Evolutionary conservation across 2,329 filamentous ascomycete species (phyloP).

Genomic region (Clonostachys sp.): DNA sequence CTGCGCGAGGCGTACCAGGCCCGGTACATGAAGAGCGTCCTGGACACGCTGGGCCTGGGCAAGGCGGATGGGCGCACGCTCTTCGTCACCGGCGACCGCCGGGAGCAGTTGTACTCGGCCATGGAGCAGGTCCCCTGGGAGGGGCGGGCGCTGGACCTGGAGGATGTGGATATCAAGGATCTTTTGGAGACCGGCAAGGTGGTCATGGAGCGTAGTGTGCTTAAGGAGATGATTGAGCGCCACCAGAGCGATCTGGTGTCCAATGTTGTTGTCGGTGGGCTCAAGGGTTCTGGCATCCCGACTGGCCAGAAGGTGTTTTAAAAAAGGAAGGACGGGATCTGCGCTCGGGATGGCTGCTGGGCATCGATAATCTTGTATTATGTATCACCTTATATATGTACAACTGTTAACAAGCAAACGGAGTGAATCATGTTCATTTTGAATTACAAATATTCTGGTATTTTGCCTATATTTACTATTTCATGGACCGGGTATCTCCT

Average conservation of each 20-base stretch:
- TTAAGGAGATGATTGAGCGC: conserved; percentile 67
- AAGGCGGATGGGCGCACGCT: conserved; percentile 64
- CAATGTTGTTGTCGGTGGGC: conserved; percentile 37
- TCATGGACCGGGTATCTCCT: too few species aligned
- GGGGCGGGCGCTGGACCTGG: conserved; percentile 63
- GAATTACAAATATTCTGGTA: too few species aligned
- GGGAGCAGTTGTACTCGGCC: conserved; percentile 61
- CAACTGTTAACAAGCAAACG: not conserved
- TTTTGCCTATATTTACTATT: too few species aligned
- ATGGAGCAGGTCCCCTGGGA: conserved; percentile 61
- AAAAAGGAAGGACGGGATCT: not conserved
- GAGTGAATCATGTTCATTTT: not conserved
- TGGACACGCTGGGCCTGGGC: conserved; percentile 68
- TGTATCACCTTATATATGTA: not conserved
- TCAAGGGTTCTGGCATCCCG: conserved; percentile 22
- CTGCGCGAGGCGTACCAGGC: conserved; percentile 53
- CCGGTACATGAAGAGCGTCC: conserved; percentile 61
- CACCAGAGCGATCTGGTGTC: conserved; percentile 65
- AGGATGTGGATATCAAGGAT: conserved; percentile 95
- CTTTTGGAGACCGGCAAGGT: conserved; percentile 79
- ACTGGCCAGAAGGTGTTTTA: conserved; percentile 27
- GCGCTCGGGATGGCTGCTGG: not conserved
- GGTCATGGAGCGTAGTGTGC: conserved; percentile 78
- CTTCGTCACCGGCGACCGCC: conserved; percentile 62
- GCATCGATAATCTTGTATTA: not conserved